A percentile compares a stretch with the other conserved stretches of the same genome.
Evolutionary conservation across 345 rosid genomes (phyloP).

Genomic region (Eucalyptus microcorys): DNA sequence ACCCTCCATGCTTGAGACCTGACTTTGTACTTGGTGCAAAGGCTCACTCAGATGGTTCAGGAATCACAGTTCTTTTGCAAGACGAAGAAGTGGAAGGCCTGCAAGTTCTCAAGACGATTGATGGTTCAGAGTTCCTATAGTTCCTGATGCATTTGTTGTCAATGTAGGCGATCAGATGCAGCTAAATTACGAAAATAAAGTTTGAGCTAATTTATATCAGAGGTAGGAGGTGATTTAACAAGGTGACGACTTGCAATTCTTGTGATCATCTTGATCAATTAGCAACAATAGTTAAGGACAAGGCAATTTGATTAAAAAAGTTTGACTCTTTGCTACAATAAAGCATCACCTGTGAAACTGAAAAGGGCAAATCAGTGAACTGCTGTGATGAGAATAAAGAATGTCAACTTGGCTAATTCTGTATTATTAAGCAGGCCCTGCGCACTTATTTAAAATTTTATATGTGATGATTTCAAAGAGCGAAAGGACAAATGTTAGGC

Average conservation of each 20-base stretch:
- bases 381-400: neutral
- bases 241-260: neutral
- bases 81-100: slow-evolving; percentile 18
- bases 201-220: neutral
- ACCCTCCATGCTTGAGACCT: slow-evolving; percentile 19
- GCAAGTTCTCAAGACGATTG: neutral
- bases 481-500: neutral
- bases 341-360: neutral
- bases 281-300: neutral
- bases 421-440: neutral
- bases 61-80: slow-evolving; percentile 8
- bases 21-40: slow-evolving; percentile 11
- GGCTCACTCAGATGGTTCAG: slow-evolving; percentile 22
- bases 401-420: neutral
- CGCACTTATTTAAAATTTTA: neutral
- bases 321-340: neutral
- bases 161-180: slow-evolving; percentile 11
- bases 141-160: slow-evolving; percentile 8
- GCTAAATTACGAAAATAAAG: neutral
- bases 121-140: slow-evolving; percentile 13
- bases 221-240: neutral
- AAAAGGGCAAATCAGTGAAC: neutral
- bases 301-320: neutral
- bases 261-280: neutral
- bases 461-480: neutral